These are phyloP conservation scores for Clonostachys sp. DNA, from an alignment of 2,329 filamentous ascomycete genomes.

Conservation along the genomic window DNA sequence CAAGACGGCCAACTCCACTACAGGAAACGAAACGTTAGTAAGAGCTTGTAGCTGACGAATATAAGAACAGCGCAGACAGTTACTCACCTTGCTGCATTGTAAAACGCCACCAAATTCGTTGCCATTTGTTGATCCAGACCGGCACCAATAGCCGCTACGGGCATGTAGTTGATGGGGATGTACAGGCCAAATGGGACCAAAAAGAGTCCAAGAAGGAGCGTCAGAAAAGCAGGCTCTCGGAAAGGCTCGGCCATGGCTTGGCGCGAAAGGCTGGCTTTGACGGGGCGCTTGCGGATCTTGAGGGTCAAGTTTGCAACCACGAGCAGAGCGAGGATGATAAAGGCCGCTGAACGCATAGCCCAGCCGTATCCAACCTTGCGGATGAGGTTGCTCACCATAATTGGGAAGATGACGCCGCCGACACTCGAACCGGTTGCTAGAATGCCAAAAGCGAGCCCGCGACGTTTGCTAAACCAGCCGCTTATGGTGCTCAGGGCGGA, in stretches of 20 bases:
- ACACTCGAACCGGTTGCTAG: slow-evolving; percentile 26
- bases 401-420: slow-evolving; percentile 25
- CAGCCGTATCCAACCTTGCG: slow-evolving; percentile 18
- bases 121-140: slow-evolving; percentile 18
- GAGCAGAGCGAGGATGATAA: slow-evolving; percentile 22
- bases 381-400: slow-evolving; percentile 21
- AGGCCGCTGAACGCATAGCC: slow-evolving; percentile 17
- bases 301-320: slow-evolving; percentile 19
- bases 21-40: not conserved
- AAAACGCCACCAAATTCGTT: slow-evolving; percentile 27
- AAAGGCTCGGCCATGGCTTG: slow-evolving; percentile 29
- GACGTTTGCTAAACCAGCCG: slow-evolving; percentile 31
- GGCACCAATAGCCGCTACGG: slow-evolving; percentile 34
- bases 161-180: slow-evolving; percentile 41
- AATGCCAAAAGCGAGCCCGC: slow-evolving; percentile 52
- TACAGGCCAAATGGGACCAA: slow-evolving; percentile 29
- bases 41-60: too few species aligned
- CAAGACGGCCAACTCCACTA: slow-evolving; percentile 28
- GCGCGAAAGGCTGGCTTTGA: slow-evolving; percentile 18
- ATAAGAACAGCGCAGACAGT: slow-evolving; percentile 5
- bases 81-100: slow-evolving; percentile 23
- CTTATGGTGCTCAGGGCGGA: slow-evolving; percentile 24
- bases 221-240: slow-evolving; percentile 26
- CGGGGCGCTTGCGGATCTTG: slow-evolving; percentile 22
- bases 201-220: slow-evolving; percentile 24